Base-by-base conservation (phyloP, 371 early-diverging fungal genomes). In the Fennellomyces sp. region DNA sequence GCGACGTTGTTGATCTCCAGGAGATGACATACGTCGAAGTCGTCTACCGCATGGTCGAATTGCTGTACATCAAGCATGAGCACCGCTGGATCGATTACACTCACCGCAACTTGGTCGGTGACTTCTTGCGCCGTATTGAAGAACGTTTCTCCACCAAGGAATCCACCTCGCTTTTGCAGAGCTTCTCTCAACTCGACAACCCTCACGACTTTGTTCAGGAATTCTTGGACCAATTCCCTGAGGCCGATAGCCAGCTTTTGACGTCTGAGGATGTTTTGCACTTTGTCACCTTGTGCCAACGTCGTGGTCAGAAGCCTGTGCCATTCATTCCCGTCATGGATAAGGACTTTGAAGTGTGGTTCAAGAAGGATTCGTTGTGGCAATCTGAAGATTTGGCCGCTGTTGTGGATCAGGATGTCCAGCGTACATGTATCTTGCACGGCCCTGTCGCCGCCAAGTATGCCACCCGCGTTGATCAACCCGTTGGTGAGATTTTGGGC, bases 351-450 rank as follows among this genome's bases (percentile, higher is more conserved):
- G 94, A 94, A 70, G 82, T 88, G 49, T 93, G 95, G 94, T 89
- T 96, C 83, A 96, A 96, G 88, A 97, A 97, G 88, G 97, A 97
- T 74, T 93, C 93, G 29, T 81, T 96, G 54, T 96, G 97, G 96
- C 97, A 97, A 76, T 84, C 93, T 7, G 97, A 97, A 76, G 93
- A 95, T 61, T 73, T 96, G 13, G 90, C 90, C 49, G 95, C 97
- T 28, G 92, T 97, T 48, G 91, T 92, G 2, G 96, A 83, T 61
- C 90, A 92, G 72, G 97, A 97, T 74, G 91, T 93, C 21, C 88
- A 88, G 61, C 88, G 97, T 67, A 93, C 93, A n/a, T 92, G 93
- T 76, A 95, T 97, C 64, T 82, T 96, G 53, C 97, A 97, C 68
- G 97, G 97, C 50, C 97, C 97, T 47, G 88, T 94, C 11, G 95